Conservation (phyloP, 257 asterid species). For the Schizonepeta tenuifolia region DNA sequence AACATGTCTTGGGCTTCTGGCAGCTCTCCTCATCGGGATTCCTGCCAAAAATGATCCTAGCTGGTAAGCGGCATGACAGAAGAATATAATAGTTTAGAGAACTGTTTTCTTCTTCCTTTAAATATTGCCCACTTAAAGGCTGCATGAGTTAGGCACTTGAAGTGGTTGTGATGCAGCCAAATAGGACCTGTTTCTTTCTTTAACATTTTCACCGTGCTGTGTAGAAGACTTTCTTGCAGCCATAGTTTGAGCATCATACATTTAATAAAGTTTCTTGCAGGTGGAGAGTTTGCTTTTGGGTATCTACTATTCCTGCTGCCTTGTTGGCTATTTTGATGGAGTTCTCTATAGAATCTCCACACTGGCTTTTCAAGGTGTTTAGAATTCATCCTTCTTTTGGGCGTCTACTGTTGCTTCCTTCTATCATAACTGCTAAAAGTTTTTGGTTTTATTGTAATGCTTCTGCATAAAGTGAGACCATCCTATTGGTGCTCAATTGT, state of each 20-base stretch:
- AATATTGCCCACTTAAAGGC: constrained; percentile 2
- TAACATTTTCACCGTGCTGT: constrained; percentile 28
- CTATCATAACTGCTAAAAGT: not conserved
- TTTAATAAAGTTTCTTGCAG: constrained; percentile 44
- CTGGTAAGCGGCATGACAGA: constrained; percentile 62
- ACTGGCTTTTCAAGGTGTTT: constrained; percentile 91
- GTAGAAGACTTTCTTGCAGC: not conserved
- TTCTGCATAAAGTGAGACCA: not conserved
- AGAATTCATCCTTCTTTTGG: constrained; percentile 21
- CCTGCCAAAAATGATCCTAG: constrained; percentile 72
- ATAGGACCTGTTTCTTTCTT: constrained; percentile 18
- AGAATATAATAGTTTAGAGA: not conserved
- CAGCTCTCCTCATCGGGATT: constrained; percentile 73
- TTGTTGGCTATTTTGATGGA: constrained; percentile 75
- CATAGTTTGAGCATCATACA: constrained; percentile 12
- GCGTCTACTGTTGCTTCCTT: constrained; percentile 15
- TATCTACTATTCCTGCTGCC: constrained; percentile 81
- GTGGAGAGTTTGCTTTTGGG: constrained; percentile 99
- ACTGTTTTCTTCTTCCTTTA: constrained; percentile 10
- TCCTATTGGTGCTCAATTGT: not conserved
- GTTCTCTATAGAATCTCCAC: constrained; percentile 88
- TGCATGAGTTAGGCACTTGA: constrained; percentile 1
- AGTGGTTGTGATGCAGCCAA: constrained; percentile 18
- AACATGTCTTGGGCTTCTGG: constrained; percentile 83
- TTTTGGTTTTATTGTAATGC: constrained; percentile 19